Conservation (phyloP, 192 early-diverging fungal species). For the Rhizoclosmatium sp. region DNA sequence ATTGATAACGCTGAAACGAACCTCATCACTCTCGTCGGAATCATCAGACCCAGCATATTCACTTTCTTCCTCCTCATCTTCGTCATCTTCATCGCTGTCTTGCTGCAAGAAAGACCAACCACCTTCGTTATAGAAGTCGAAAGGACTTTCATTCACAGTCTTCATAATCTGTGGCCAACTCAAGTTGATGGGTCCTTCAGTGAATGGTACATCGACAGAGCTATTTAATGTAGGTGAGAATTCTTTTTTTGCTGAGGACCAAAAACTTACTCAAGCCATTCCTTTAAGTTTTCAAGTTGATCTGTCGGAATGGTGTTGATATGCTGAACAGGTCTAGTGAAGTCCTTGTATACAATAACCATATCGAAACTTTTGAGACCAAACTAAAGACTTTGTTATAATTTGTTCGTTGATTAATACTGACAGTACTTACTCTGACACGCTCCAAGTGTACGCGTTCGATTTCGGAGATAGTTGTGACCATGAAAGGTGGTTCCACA, state of each 20-base stretch:
- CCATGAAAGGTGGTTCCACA: slow-evolving; percentile 90
- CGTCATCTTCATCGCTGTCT: slow-evolving; percentile 60
- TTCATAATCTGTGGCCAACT: slow-evolving; percentile 99
- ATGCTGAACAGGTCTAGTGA: slow-evolving; percentile 84
- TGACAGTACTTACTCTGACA: slow-evolving; percentile 64
- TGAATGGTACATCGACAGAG: slow-evolving; percentile 90
- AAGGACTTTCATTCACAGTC: slow-evolving; percentile 92
- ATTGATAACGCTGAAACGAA: neutral
- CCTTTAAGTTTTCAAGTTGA: slow-evolving; percentile 92
- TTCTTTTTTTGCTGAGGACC: neutral
- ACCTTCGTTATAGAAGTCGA: slow-evolving; percentile 87
- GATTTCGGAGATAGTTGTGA: slow-evolving; percentile 90
- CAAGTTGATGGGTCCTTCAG: slow-evolving; percentile 92
- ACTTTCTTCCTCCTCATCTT: slow-evolving; percentile 48
- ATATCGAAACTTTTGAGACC: slow-evolving; percentile 98
- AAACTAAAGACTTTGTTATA: slow-evolving; percentile 67
- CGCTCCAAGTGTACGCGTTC: slow-evolving; percentile 97
- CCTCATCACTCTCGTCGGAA: slow-evolving; percentile 33
- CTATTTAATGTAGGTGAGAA: slow-evolving; percentile 43
- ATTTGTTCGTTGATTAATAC: neutral
- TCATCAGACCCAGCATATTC: slow-evolving; percentile 51
- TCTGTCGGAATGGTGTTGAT: slow-evolving; percentile 95
- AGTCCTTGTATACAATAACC: slow-evolving; percentile 98
- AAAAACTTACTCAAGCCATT: slow-evolving; percentile 78
- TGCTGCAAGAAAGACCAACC: slow-evolving; percentile 91